Percentiles rank a stretch among this genome's conserved stretches.
These are phyloP conservation scores for Cercospora sp. DNA, from an alignment of 2,329 filamentous ascomycete species.

Conservation along the genomic window DNA sequence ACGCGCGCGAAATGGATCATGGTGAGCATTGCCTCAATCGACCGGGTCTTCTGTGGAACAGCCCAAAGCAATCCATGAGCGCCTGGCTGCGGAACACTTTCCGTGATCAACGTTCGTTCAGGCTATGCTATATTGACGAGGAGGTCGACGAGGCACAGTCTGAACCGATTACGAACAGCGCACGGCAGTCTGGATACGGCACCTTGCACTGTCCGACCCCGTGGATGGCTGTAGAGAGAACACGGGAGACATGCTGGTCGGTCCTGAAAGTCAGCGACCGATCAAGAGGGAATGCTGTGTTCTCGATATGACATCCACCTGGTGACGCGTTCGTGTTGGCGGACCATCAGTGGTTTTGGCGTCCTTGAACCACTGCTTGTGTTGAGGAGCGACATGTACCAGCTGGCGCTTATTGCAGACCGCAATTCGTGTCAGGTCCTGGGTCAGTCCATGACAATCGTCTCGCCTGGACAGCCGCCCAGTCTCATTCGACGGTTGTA, in stretches of 20 bases:
- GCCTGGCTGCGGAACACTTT: background rate
- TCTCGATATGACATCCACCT: background rate
- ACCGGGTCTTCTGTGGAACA: background rate
- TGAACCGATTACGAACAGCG: background rate
- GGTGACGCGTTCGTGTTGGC: background rate
- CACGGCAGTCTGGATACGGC: background rate
- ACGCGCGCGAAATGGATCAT: conserved; percentile 27
- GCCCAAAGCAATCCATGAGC: background rate
- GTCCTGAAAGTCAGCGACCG: background rate
- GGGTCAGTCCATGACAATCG: background rate
- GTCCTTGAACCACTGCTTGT: background rate
- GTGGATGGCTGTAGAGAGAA: background rate
- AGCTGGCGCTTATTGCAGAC: background rate
- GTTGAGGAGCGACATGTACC: background rate
- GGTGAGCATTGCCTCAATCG: background rate
- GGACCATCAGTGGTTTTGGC: background rate
- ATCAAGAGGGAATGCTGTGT: background rate
- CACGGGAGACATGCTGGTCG: background rate
- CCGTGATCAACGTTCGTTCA: background rate
- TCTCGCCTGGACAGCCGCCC: background rate
- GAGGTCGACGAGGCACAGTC: background rate
- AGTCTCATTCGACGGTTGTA: background rate
- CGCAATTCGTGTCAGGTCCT: background rate
- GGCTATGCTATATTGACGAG: background rate
- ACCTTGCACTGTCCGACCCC: background rate